Evolutionary conservation across 768 basidiomycete genomes (phyloP), one percentile per base, ranked within the genome.

Genomic region (Mycena rebaudengoi): DNA sequence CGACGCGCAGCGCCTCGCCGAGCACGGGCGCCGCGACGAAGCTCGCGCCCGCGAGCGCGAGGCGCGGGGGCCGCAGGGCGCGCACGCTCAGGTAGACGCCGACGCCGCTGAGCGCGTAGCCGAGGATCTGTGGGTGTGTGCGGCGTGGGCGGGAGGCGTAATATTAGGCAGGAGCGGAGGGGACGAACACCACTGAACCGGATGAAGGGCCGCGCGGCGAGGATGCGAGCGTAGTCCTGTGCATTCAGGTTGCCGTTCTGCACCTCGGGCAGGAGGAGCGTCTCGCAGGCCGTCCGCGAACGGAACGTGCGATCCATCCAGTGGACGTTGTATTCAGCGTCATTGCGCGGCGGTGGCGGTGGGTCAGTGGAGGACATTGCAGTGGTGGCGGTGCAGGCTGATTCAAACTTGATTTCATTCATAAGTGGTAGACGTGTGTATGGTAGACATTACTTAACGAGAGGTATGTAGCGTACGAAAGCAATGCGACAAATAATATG

Each of bases 221-320:
- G 18, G 5, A 67, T 7, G 20, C 12, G 16, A 13, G 63, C 66
- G 30, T 67, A 67, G 53, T 67, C 66, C n/a, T 23, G 16, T 8
- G 48, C 57, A 7, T 37, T 44, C 40, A 67, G 25, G 35, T 63
- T 67, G 0, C 64, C 64, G 26, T 54, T 67, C 29, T 56, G 46
- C 21, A 67, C 26, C 30, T 67, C 66, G 13, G 66, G 62, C 11
- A 5, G 28, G 16, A 67, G 58, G 20, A 67, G 62, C 11, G 57
- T 44, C 35, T 67, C 58, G 6, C 46, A 13, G 7, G 20, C 4
- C 32, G 44, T 54, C 8, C 33, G 57, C 2, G 7, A 30, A n/a
- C 28, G 12, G 33, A 67, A 67, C 5, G 62, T 67, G 4, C n/a
- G 16, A 11, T 64, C 48, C 51, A 67, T 60, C 62, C 62, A 68